A percentile compares a stretch with the other conserved stretches of the same genome.
Conservation (phyloP, 495 filamentous ascomycete genomes). For the Letharia lupina region DNA sequence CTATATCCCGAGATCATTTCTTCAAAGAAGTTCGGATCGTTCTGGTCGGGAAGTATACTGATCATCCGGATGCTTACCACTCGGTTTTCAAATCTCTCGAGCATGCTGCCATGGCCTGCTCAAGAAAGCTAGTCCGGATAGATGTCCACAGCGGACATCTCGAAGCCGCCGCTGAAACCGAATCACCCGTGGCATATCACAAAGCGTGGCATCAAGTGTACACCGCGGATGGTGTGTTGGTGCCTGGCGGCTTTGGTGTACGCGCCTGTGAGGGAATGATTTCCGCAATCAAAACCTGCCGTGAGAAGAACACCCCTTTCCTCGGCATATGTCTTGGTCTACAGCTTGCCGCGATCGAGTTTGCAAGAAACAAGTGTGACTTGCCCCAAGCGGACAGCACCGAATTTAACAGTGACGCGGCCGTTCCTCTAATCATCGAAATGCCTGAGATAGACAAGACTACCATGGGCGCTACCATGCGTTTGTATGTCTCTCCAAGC, state of each 20-base stretch:
- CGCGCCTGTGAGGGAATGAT: constrained; percentile 88
- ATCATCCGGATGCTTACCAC: constrained; percentile 75
- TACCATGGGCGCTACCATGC: constrained; percentile 85
- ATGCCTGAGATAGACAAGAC: constrained; percentile 82
- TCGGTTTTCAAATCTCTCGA: constrained; percentile 78
- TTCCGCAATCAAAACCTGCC: constrained; percentile 69
- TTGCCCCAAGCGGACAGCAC: constrained; percentile 52
- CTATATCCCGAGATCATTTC: constrained; percentile 49
- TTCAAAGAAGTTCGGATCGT: constrained; percentile 70
- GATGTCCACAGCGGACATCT: constrained; percentile 82
- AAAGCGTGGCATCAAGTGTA: constrained; percentile 79
- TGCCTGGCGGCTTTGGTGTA: constrained; percentile 71
- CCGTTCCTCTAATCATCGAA: constrained; percentile 63
- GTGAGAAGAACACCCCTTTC: constrained; percentile 70
- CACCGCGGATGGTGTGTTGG: constrained; percentile 54
- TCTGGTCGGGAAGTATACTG: constrained; percentile 85
- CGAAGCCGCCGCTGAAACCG: constrained; percentile 49
- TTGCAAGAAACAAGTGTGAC: constrained; percentile 62
- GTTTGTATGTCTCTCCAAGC: constrained; percentile 38
- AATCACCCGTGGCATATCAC: constrained; percentile 65
- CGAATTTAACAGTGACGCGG: constrained; percentile 52
- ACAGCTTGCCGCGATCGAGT: constrained; percentile 90
- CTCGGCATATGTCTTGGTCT: constrained; percentile 92
- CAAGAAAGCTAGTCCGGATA: constrained; percentile 66
- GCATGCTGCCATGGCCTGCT: constrained; percentile 81